phyloP scores from a whole-genome alignment of 2,329 filamentous ascomycete species.

The Delphinella strobiligena region DNA sequence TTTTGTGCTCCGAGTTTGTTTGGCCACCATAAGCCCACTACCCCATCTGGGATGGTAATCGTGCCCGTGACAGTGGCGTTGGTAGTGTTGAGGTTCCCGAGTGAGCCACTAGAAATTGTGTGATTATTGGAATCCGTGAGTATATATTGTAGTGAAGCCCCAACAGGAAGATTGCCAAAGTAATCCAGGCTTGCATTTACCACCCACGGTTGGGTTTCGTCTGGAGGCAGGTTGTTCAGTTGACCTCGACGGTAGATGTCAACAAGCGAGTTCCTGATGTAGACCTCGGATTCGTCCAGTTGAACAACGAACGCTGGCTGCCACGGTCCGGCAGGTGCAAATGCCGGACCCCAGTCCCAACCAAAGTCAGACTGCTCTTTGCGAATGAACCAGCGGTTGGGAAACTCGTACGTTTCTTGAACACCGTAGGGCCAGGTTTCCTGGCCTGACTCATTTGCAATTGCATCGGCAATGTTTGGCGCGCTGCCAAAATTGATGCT shows the following conservation, averaged over 20 bases:
- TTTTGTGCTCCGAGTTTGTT: conserved; percentile 43
- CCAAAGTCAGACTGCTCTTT: conserved; percentile 54
- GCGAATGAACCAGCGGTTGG: conserved; percentile 43
- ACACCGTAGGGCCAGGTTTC: conserved; percentile 39
- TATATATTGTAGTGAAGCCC: conserved; percentile 33
- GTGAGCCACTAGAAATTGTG: conserved; percentile 24
- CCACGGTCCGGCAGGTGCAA: conserved; percentile 53
- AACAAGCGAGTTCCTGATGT: conserved; percentile 42
- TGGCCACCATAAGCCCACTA: conserved; percentile 51
- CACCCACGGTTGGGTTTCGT: conserved; percentile 46
- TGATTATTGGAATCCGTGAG: conserved; percentile 33
- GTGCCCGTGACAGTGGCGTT: conserved; percentile 38
- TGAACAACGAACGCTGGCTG: conserved; percentile 46
- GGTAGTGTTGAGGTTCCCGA: conserved; percentile 30
- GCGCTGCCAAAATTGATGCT: conserved; percentile 47
- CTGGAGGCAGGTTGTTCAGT: conserved; percentile 45
- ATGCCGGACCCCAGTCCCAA: conserved; percentile 50
- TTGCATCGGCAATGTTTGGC: conserved; percentile 39
- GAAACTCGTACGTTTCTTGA: conserved; percentile 39
- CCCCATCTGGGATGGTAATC: conserved; percentile 28
- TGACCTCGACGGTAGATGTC: conserved; percentile 49
- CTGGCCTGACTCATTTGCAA: conserved; percentile 36
- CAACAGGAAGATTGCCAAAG: conserved; percentile 35
- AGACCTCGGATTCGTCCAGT: conserved; percentile 29
- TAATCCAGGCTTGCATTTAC: conserved; percentile 50